Evolutionary conservation across 805 yeast genomes (phyloP).

Genomic region (Suhomyces sp.): DNA sequence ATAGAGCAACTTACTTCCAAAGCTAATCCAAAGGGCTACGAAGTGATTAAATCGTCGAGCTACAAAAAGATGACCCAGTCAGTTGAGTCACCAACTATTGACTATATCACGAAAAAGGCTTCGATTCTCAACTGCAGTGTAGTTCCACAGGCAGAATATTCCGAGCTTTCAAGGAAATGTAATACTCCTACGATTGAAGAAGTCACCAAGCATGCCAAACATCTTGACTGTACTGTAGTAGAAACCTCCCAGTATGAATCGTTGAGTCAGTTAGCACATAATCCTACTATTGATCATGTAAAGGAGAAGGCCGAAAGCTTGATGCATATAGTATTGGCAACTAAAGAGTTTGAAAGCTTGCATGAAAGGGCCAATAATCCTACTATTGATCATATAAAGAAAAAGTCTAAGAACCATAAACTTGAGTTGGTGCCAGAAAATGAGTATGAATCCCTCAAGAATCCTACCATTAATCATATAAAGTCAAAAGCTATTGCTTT

Average conservation of each 20-base stretch:
- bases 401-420: constrained; percentile 4
- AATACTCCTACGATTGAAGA: constrained; percentile 15
- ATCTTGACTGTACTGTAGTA: constrained; percentile 15
- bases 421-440: constrained; percentile 14
- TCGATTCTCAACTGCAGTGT: constrained; percentile 8
- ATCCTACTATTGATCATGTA: constrained; percentile 9
- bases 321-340: constrained; percentile 3
- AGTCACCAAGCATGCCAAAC: constrained; percentile 12
- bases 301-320: constrained; percentile 4
- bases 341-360: constrained; percentile 4
- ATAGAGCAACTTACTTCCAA: constrained; percentile 12
- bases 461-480: constrained; percentile 10
- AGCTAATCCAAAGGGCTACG: constrained; percentile 18
- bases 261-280: constrained; percentile 10
- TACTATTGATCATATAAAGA: constrained; percentile 9
- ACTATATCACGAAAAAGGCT: constrained; percentile 15
- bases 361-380: constrained; percentile 13
- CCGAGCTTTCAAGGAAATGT: constrained; percentile 5
- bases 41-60: constrained; percentile 12
- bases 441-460: constrained; percentile 17
- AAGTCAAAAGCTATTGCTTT: neutral
- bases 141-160: constrained; percentile 11
- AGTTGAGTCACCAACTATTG: constrained; percentile 19
- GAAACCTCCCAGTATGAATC: constrained; percentile 12
- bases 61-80: constrained; percentile 10